Evolutionary conservation across 2,329 filamentous ascomycete species (phyloP), one percentile per base, ranked within the genome.

Genomic region (Kalaharituber pfeilii): DNA sequence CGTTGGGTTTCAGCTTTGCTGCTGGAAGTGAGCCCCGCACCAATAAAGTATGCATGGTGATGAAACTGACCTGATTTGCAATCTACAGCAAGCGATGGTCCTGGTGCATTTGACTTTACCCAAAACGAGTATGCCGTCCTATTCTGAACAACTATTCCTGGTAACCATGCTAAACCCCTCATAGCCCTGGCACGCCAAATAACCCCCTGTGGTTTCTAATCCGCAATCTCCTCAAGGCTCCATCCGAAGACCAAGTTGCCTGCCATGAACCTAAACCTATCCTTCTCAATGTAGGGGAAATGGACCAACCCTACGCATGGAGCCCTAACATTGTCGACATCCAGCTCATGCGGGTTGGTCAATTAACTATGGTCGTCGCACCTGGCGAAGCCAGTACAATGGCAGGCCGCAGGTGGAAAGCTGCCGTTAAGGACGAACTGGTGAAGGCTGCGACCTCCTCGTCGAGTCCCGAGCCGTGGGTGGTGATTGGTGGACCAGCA

Each of bases 371-470:
- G 58, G 80, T 95, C 58, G 78, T 94, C 26, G 83, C 82, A 28
- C 83, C 88, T 0, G 86, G 86, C 27, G 89, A 95, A 68, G 86
- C 84, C 1, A 91, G 84, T 0, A 95, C 88, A 3, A 96, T 95
- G 89, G 78, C 85, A 1, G 88, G 88, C 0, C 77, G 88, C 22
- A 78, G 89, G 25, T 95, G 89, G 88, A 84, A 82, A 64, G 74
- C 78, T 28, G 81, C 84, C 1, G 74, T 93, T 15, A 67, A 71
- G 1, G 69, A 73, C 18, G 72, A 73, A n/a, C 74, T 77, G 6
- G 68, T 71, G 1, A 62, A 66, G 1, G 61, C 70, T 0, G 72
- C 76, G 8, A 63, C 73, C 1, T 67, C 75, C 4, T 69, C 72
- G 0, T 73, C 80, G 47, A n/a, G n/a, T n/a, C 60, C 63, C 2